A percentile compares a stretch with the other conserved stretches of the same genome.
Evolutionary conservation across 805 yeast genomes (phyloP).

Genomic region (Saccharomycopsis fodiens): DNA sequence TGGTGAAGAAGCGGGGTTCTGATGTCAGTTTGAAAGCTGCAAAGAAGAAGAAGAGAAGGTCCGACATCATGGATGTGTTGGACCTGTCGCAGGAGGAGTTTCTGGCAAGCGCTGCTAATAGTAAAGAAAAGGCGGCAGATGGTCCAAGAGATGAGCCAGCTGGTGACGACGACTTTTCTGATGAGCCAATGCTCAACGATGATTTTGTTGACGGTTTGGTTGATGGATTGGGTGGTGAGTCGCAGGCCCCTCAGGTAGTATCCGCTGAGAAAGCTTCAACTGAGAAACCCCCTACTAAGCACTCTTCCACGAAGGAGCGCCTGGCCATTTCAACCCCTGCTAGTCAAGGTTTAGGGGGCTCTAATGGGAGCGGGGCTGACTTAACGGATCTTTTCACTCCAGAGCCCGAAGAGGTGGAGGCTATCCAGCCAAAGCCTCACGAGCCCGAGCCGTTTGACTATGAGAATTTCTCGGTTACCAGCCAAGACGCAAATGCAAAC

Average conservation of each 20-base stretch:
- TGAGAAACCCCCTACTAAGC: not conserved
- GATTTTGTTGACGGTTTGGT: slow-evolving; percentile 4
- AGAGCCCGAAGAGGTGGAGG: not conserved
- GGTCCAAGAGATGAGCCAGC: not conserved
- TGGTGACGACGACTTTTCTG: not conserved
- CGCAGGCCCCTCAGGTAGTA: too few species aligned
- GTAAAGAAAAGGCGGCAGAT: not conserved
- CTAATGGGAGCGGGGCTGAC: not conserved
- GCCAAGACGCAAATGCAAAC: too few species aligned
- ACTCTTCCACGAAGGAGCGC: not conserved
- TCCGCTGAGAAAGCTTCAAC: too few species aligned
- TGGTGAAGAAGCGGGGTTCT: slow-evolving; percentile 31
- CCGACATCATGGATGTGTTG: slow-evolving; percentile 7
- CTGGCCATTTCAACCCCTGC: too few species aligned
- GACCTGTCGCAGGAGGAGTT: slow-evolving; percentile 4
- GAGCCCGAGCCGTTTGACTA: too few species aligned
- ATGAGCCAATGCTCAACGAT: not conserved
- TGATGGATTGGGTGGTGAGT: not conserved
- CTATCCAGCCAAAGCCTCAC: too few species aligned
- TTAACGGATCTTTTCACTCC: not conserved
- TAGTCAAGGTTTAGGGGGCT: not conserved
- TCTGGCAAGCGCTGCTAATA: not conserved
- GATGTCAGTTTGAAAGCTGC: not conserved
- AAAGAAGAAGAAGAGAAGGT: slow-evolving; percentile 2
- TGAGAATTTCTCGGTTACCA: not conserved